Evolutionary conservation across 768 basidiomycete species (phyloP), one percentile per base, ranked within the genome.

Genomic region (Russula foetens): DNA sequence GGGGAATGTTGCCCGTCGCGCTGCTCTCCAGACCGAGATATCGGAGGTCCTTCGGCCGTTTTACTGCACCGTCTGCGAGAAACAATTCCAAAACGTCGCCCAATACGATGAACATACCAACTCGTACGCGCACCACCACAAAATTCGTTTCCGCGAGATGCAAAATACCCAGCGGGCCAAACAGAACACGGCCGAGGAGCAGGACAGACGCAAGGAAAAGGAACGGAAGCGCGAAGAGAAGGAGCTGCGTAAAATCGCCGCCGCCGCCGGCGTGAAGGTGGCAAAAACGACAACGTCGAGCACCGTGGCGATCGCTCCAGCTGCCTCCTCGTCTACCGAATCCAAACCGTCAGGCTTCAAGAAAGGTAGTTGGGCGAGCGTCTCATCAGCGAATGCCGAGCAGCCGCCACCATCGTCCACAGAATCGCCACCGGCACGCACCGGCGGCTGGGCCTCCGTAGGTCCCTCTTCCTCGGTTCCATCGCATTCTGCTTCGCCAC

Each of bases 51-150:
- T 92, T 49, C 79, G 79, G 33, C 78, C 88, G 9, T 92, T 92
- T 72, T 92, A 91, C 69, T 93, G 91, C 70, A 73, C 77, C 26
- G 78, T 91, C 21, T 93, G 91, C 75, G 89, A 91, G 63, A 92
- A 92, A 70, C 91, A 93, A 70, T 92, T 92, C 74, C 81, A 85
- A 70, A 92, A 80, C 51, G 88, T 92, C 21, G 84, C 88, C 0
- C 90, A 91, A 68, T 93, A 89, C 67, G 91, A 92, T 64, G 91
- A 92, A 68, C 91, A 93, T 71, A 89, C 88, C 56, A 92, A 92
- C 68, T 91, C 91, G 7, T 92, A 91, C 65, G 88, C 89, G 0
- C 90, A 92, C 68, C 88, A 90, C 67, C 90, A 91, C 74, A 91
- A 88, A 72, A 85, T 85, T 38, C 85, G 91, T 51, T 81, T 85